phyloP scores from a whole-genome alignment of 164 flowering plant species.

The Sedum album region DNA sequence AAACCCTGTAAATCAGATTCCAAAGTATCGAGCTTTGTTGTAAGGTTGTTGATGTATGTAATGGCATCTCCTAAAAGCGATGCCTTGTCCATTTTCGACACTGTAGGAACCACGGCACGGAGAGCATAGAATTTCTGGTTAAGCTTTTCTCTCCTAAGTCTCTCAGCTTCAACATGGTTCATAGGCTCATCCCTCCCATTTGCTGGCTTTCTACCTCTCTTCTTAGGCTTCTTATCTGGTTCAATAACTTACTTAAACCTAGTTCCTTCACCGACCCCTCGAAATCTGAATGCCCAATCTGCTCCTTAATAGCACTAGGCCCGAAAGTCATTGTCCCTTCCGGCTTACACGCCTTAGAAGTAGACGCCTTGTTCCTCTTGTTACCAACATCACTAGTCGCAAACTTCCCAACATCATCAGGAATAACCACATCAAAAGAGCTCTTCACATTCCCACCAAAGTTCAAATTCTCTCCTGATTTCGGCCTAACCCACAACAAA shows the following conservation, averaged over 20 bases:
- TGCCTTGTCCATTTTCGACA: conserved; percentile 95
- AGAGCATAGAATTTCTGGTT: conserved; percentile 85
- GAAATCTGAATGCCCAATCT: conserved; percentile 73
- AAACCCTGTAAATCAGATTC: conserved; percentile 53
- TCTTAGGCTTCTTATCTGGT: conserved; percentile 66
- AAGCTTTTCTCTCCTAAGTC: conserved; percentile 87
- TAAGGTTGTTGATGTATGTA: conserved; percentile 68
- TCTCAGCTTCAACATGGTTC: conserved; percentile 91
- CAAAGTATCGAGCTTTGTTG: conserved; percentile 33
- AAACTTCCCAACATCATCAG: conserved; percentile 9
- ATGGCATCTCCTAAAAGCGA: conserved; percentile 86
- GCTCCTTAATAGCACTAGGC: conserved; percentile 21
- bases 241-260: conserved; percentile 32
- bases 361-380: conserved; percentile 30
- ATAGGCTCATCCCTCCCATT: conserved; percentile 90
- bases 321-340: conserved; percentile 73
- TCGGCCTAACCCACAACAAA: background rate
- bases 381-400: conserved; percentile 26
- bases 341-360: conserved; percentile 45
- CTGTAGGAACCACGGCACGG: conserved; percentile 90
- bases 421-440: conserved; percentile 23
- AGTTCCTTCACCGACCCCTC: conserved; percentile 63
- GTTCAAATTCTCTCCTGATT: background rate
- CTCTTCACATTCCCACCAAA: background rate
- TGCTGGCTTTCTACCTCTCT: conserved; percentile 84